These are phyloP conservation scores for Backusella australiensis DNA, from an alignment of 192 early-diverging fungal genomes.

Conservation along the genomic window DNA sequence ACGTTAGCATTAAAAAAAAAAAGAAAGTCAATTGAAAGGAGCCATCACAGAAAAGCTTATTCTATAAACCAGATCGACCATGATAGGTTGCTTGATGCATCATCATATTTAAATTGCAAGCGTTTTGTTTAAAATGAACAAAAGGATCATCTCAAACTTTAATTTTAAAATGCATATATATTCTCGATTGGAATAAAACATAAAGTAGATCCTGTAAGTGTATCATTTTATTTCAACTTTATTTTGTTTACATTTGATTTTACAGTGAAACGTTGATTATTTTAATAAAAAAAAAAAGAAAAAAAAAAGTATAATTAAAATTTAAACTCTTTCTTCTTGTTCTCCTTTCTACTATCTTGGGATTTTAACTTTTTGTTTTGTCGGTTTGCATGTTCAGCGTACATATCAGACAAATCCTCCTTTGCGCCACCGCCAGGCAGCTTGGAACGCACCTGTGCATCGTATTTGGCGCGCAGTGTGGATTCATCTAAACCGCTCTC, in stretches of 20 bases:
- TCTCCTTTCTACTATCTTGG: conserved; percentile 45
- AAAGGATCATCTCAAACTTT: no score
- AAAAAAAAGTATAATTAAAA: conserved; percentile 27
- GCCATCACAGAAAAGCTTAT: no score
- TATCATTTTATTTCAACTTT: not conserved
- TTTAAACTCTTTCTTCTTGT: conserved; percentile 41
- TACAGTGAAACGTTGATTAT: not conserved
- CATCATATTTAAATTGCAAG: no score
- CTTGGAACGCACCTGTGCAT: conserved; percentile 58
- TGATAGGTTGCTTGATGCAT: no score
- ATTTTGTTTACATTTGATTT: not conserved
- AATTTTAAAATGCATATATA: no score
- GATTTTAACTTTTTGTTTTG: conserved; percentile 72
- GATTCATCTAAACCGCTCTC: conserved; percentile 73
- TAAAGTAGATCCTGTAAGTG: no score
- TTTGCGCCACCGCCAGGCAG: conserved; percentile 41
- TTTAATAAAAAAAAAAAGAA: not conserved
- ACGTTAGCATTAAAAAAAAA: no score
- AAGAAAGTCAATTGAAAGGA: no score
- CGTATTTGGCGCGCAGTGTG: conserved; percentile 75
- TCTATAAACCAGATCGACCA: no score
- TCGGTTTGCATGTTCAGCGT: conserved; percentile 77
- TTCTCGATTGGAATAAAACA: no score
- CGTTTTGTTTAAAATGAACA: no score
- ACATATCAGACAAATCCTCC: conserved; percentile 88